Percentiles rank a stretch among this genome's conserved stretches.
Conservation (phyloP, 2,329 filamentous ascomycete species). For the Metarhizium robertsii region DNA sequence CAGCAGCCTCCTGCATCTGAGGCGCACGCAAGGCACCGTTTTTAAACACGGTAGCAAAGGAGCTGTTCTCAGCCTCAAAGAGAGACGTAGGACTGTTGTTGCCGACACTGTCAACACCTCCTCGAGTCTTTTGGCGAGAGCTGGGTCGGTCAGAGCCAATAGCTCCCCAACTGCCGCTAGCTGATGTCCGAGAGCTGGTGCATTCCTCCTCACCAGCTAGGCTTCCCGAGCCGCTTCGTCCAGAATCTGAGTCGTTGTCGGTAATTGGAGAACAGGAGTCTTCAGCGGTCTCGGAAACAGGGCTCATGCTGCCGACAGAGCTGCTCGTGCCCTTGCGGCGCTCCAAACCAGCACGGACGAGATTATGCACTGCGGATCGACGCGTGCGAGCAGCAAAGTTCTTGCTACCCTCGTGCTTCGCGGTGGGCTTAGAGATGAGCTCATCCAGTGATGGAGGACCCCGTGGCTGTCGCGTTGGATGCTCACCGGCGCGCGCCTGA, state of each 20-base stretch:
- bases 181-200: constrained; percentile 67
- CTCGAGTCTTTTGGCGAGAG: constrained; percentile 56
- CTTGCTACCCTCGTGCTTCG: constrained; percentile 91
- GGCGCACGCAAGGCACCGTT: constrained; percentile 41
- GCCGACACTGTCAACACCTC: constrained; percentile 55
- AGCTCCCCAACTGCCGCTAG: constrained; percentile 64
- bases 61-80: constrained; percentile 43
- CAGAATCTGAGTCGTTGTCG: constrained; percentile 67
- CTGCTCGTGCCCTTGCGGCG: constrained; percentile 70
- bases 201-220: constrained; percentile 63
- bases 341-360: constrained; percentile 82
- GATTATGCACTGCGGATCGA: constrained; percentile 81
- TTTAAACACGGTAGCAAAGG: constrained; percentile 59
- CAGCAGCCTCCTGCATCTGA: constrained; percentile 43
- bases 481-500: constrained; percentile 86
- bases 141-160: constrained; percentile 81
- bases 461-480: constrained; percentile 85
- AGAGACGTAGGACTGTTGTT: constrained; percentile 35
- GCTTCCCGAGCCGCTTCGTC: constrained; percentile 67
- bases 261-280: constrained; percentile 57
- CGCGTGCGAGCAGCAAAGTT: constrained; percentile 93
- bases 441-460: constrained; percentile 89
- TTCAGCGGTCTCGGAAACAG: constrained; percentile 72
- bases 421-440: constrained; percentile 78
- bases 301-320: constrained; percentile 71